Base-by-base conservation (phyloP, 2,329 filamentous ascomycete genomes). In the Nemania sp. region DNA sequence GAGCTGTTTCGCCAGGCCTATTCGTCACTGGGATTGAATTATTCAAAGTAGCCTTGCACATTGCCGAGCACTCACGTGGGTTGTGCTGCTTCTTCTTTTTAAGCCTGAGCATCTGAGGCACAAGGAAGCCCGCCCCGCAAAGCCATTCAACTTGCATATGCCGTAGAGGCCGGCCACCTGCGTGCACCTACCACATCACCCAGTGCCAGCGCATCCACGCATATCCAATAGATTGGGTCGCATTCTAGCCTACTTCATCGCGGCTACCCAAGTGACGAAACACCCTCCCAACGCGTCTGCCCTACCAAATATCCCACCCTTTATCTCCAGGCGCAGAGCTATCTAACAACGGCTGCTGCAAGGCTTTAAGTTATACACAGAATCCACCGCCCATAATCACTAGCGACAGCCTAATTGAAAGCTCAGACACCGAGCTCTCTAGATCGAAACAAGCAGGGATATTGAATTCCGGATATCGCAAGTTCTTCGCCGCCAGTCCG, bases 171-270 rank as follows among this genome's bases (percentile, higher is more conserved):
- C 82, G 80, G 82, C 82, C 82, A 82, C 83, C 82, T 83, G 81
- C 83, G 82, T 82, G 81, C 81, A 83, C 81, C 80, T 82, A 82
- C 80, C 80, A 85, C 80, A 81, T 82, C 80, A 79, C 79, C 77
- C 76, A 80, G 76, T 89, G 87, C 87, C 87, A 89, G 84, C 87
- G 84, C 87, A 89, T 86, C 82, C 80, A 82, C 86, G 81, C 85
- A 86, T 85, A 83, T 82, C 84, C 82, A 86, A 85, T 86, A 84
- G 82, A 85, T 85, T 85, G 82, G 81, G 80, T 83, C 78, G 79
- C 81, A 82, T 80, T 80, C 79, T 80, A 66, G 79, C 80, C 80
- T 82, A 79, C 80, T 80, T 81, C 78, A 78, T 79, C 79, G 76
- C 80, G 78, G 80, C 79, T 81, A 81, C 79, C 80, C 79, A 77